Percentiles rank a stretch among this genome's conserved stretches.
Evolutionary conservation across 2,329 filamentous ascomycete species (phyloP).

Genomic region (Thermoascus crustaceus): DNA sequence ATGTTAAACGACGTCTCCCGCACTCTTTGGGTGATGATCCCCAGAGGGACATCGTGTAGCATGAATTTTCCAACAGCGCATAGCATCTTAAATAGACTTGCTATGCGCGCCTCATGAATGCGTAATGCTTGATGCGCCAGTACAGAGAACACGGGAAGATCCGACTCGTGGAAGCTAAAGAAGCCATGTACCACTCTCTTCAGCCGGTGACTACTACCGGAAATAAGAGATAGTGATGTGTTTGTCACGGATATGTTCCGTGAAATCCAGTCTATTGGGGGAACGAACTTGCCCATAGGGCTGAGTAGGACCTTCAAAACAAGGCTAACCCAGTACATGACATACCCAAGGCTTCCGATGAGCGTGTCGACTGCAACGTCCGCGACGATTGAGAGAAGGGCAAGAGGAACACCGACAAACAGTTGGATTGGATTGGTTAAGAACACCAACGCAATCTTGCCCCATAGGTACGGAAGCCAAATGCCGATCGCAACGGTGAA

Average conservation of each 20-base stretch:
- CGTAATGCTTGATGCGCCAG: slow-evolving; percentile 64
- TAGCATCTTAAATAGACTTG: slow-evolving; percentile 32
- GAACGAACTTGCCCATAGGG: slow-evolving; percentile 27
- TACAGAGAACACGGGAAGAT: slow-evolving; percentile 69
- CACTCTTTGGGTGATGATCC: slow-evolving; percentile 20
- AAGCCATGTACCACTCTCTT: slow-evolving; percentile 30
- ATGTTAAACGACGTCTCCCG: slow-evolving; percentile 15
- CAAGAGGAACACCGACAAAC: slow-evolving; percentile 60
- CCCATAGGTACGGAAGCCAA: slow-evolving; percentile 86
- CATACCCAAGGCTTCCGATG: slow-evolving; percentile 55
- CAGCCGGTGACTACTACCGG: slow-evolving; percentile 33
- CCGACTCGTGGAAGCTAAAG: slow-evolving; percentile 42
- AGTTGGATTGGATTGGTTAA: slow-evolving; percentile 68
- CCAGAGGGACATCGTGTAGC: slow-evolving; percentile 30
- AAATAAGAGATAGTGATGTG: slow-evolving; percentile 35
- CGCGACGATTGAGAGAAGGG: slow-evolving; percentile 62
- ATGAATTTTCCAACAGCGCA: slow-evolving; percentile 36
- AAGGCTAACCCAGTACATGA: slow-evolving; percentile 33
- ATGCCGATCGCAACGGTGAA: slow-evolving; percentile 78
- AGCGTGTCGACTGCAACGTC: slow-evolving; percentile 70
- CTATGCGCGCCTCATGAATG: slow-evolving; percentile 49
- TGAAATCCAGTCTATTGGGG: slow-evolving; percentile 28
- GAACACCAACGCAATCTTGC: slow-evolving; percentile 72
- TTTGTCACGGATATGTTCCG: slow-evolving; percentile 29
- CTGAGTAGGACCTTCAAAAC: slow-evolving; percentile 24